Evolutionary conservation across 805 yeast species (phyloP).

Genomic region (Wickerhamomyces rabaulensis): DNA sequence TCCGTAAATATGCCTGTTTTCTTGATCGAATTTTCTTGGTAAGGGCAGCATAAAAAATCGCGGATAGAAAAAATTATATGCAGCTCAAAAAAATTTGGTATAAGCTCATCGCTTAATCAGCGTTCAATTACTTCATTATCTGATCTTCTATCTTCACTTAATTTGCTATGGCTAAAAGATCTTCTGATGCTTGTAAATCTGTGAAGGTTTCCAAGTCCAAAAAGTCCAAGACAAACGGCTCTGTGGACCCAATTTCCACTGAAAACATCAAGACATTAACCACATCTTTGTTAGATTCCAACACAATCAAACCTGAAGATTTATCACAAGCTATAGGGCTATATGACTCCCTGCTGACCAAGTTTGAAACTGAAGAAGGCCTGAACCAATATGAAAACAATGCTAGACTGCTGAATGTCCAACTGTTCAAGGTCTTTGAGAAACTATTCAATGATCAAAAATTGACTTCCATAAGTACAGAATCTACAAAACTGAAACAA

Average conservation of each 20-base stretch:
- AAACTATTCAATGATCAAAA: conserved; percentile 13
- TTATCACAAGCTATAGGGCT: conserved; percentile 9
- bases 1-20: not conserved
- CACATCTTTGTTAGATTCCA: conserved; percentile 6
- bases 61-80: not conserved
- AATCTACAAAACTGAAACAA: conserved; percentile 60
- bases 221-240: conserved; percentile 2
- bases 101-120: not conserved
- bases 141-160: too few species aligned
- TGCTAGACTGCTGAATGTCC: conserved; percentile 18
- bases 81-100: not conserved
- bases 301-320: conserved; percentile 4
- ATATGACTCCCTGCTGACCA: conserved; percentile 19
- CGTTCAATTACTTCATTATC: too few species aligned
- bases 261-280: conserved; percentile 9
- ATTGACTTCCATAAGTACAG: conserved; percentile 18
- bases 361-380: conserved; percentile 14
- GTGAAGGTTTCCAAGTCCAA: conserved; percentile 2
- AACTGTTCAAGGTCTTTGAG: conserved; percentile 20
- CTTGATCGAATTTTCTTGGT: not conserved
- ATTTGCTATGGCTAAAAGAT: conserved; percentile 12
- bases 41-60: not conserved
- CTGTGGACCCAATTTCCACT: conserved; percentile 7
- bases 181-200: not conserved
- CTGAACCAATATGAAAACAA: conserved; percentile 14